Percentiles rank a stretch among this genome's conserved stretches.
These are phyloP conservation scores for Xylariaceae sp. DNA, from an alignment of 2,329 filamentous ascomycete genomes.

Conservation along the genomic window DNA sequence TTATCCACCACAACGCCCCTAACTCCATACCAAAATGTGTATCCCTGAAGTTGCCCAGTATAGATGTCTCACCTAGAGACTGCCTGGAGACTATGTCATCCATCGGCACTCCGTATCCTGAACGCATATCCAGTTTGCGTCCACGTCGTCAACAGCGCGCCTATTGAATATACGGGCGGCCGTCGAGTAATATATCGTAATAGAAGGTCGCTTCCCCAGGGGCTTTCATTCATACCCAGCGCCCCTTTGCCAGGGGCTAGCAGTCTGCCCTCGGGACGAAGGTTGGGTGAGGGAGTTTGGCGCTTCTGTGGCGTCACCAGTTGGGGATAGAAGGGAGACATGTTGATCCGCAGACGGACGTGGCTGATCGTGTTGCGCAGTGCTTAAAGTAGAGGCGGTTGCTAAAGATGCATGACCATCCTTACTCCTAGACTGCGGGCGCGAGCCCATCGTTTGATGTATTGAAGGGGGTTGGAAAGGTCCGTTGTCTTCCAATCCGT, in stretches of 20 bases:
- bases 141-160: background rate
- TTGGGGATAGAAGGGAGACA: slow-evolving; percentile 31
- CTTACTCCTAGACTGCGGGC: slow-evolving; percentile 16
- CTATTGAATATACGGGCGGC: slow-evolving; percentile 5
- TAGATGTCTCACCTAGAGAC: background rate
- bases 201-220: background rate
- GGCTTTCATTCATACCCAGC: slow-evolving; percentile 43
- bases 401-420: slow-evolving; percentile 11
- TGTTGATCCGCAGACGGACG: slow-evolving; percentile 43
- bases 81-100: background rate
- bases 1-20: background rate
- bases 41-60: background rate
- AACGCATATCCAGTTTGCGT: background rate
- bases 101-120: background rate
- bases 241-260: slow-evolving; percentile 48
- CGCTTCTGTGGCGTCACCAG: background rate
- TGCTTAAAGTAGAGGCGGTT: slow-evolving; percentile 20
- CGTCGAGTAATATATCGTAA: background rate
- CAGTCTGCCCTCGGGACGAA: slow-evolving; percentile 35
- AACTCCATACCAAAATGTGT: slow-evolving; percentile 11
- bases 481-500: slow-evolving; percentile 59
- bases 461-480: slow-evolving; percentile 58
- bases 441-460: slow-evolving; percentile 40
- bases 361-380: slow-evolving; percentile 32
- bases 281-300: background rate